Percentiles rank a stretch among this genome's conserved stretches.
Evolutionary conservation across 805 yeast genomes (phyloP).

Genomic region (Starmerella sirachaensis): DNA sequence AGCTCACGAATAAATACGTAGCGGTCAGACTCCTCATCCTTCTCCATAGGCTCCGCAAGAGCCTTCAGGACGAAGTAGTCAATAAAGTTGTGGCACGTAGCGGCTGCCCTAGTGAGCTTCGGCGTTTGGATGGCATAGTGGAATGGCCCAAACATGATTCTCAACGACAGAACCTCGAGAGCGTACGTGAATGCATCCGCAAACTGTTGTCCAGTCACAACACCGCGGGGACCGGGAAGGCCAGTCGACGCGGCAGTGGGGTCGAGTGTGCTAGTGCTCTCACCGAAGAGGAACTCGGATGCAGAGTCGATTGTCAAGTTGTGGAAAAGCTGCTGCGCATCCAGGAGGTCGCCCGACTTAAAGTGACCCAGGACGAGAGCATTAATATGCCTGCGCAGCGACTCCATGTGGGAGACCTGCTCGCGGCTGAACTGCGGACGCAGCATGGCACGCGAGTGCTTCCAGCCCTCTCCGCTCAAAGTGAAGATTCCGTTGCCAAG

Average conservation of each 20-base stretch:
- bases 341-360: conserved; percentile 16
- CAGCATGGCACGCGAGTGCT: conserved; percentile 25
- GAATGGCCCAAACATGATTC: conserved; percentile 19
- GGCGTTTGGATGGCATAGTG: conserved; percentile 22
- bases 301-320: conserved; percentile 24
- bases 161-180: conserved; percentile 18
- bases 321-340: conserved; percentile 22
- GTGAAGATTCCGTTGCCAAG: conserved; percentile 27
- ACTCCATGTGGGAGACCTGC: conserved; percentile 21
- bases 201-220: conserved; percentile 21
- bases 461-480: conserved; percentile 26
- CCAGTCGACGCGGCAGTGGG: conserved; percentile 10
- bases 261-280: conserved; percentile 22
- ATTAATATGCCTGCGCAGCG: conserved; percentile 22
- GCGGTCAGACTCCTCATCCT: conserved; percentile 27
- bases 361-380: conserved; percentile 18
- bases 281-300: conserved; percentile 25
- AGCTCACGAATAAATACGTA: conserved; percentile 40
- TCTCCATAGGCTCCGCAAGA: conserved; percentile 26
- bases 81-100: conserved; percentile 30
- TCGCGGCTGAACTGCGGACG: conserved; percentile 26
- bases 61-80: conserved; percentile 34
- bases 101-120: conserved; percentile 29
- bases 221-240: conserved; percentile 19
- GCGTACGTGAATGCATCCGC: conserved; percentile 22